These are phyloP conservation scores for Pterulicium gracile DNA, from an alignment of 1,284 basidiomycete genomes.

Conservation along the genomic window DNA sequence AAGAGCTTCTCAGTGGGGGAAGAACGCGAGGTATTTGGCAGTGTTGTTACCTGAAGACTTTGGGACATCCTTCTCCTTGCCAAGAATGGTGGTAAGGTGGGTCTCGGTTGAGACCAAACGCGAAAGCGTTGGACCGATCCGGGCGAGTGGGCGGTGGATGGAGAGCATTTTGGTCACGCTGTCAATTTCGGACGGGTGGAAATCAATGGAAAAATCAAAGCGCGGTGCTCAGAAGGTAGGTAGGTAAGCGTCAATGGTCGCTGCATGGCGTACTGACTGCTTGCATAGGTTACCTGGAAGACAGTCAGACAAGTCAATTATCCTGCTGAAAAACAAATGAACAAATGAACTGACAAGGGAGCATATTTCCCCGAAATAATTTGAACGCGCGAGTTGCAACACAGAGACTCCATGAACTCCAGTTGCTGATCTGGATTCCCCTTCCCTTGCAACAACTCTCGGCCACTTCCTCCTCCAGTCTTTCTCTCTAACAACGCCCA, in stretches of 20 bases:
- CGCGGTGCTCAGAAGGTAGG: no score
- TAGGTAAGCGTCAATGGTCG: no score
- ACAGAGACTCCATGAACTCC: no score
- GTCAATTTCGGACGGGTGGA: no score
- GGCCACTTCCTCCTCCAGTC: conserved; percentile 15
- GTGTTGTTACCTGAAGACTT: neutral
- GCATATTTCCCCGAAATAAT: no score
- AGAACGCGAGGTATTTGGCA: neutral
- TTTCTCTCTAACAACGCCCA: conserved; percentile 19
- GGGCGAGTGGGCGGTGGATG: neutral
- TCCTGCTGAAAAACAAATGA: no score
- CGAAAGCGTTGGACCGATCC: neutral
- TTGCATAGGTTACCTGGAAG: no score
- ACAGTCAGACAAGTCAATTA: no score
- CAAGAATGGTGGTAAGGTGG: neutral
- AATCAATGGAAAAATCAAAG: no score
- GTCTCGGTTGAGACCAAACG: neutral
- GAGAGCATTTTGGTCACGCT: neutral
- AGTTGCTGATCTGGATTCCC: neutral
- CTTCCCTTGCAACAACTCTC: conserved; percentile 7
- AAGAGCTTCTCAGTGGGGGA: neutral
- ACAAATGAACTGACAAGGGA: no score
- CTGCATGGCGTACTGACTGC: no score
- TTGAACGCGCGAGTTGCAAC: no score
- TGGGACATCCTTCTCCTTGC: neutral